Evolutionary conservation across 1,284 basidiomycete genomes (phyloP).

Genomic region (Meira miltonrushii): DNA sequence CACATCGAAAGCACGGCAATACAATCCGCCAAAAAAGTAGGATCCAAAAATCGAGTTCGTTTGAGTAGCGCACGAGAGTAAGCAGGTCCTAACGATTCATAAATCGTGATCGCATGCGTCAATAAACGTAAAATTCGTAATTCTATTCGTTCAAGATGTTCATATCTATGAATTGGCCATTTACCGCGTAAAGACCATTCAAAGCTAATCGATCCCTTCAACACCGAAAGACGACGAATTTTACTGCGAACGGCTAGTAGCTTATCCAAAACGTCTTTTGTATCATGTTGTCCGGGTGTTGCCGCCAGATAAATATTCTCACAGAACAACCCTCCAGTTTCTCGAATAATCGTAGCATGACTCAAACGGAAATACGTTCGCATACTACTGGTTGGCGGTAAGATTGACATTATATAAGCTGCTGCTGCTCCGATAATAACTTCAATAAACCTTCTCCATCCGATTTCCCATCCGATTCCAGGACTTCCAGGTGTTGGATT

Average conservation of each 20-base stretch:
- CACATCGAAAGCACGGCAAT: slow-evolving; percentile 54
- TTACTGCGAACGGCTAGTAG: slow-evolving; percentile 19
- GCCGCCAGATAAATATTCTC: slow-evolving; percentile 52
- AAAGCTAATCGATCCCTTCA: slow-evolving; percentile 51
- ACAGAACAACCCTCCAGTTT: slow-evolving; percentile 29
- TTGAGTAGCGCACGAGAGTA: slow-evolving; percentile 63
- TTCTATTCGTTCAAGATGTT: slow-evolving; percentile 25
- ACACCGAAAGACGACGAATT: slow-evolving; percentile 52
- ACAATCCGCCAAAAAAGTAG: slow-evolving; percentile 72
- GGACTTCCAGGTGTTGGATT: slow-evolving; percentile 37
- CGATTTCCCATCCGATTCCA: slow-evolving; percentile 55
- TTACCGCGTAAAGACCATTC: slow-evolving; percentile 50
- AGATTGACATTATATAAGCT: slow-evolving; percentile 40
- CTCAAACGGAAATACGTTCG: slow-evolving; percentile 53
- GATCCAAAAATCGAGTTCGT: slow-evolving; percentile 69
- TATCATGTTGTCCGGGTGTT: slow-evolving; percentile 1
- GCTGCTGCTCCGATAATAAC: slow-evolving; percentile 47
- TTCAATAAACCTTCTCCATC: slow-evolving; percentile 55
- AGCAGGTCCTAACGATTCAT: slow-evolving; percentile 26
- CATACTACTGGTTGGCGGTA: slow-evolving; percentile 54
- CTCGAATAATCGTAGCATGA: slow-evolving; percentile 53
- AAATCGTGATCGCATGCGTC: slow-evolving; percentile 57
- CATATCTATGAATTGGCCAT: slow-evolving; percentile 41
- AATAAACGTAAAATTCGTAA: slow-evolving; percentile 54
- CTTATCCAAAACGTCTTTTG: neutral